phyloP scores from a whole-genome alignment of 305 asterid species.

The Fraxinus ornus region DNA sequence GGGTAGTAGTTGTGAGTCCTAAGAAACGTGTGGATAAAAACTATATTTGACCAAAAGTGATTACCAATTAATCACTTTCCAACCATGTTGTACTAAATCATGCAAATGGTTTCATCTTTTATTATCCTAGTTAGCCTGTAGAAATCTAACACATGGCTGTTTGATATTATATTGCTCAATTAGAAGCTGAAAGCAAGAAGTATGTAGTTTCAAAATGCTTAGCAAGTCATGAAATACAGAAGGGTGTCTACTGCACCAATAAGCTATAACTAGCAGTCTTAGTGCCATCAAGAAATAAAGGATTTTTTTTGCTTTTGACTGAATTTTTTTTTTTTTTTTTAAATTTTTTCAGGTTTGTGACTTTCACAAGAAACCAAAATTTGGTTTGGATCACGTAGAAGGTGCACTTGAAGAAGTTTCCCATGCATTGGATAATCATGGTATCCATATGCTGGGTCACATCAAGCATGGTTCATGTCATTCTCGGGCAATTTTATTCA shows the following conservation, averaged over 20 bases:
- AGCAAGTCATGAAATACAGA: neutral
- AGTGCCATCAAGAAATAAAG: neutral
- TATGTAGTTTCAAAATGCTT: conserved; percentile 15
- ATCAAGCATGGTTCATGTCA: conserved; percentile 75
- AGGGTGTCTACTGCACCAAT: neutral
- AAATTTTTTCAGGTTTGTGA: conserved; percentile 56
- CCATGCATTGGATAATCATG: conserved; percentile 68
- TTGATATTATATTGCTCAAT: neutral
- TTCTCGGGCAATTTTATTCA: conserved; percentile 83
- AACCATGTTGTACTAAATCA: neutral
- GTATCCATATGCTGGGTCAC: conserved; percentile 81
- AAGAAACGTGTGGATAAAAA: neutral
- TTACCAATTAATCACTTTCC: neutral
- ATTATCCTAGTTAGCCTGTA: neutral
- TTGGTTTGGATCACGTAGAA: conserved; percentile 49
- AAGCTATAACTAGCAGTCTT: conserved; percentile 3
- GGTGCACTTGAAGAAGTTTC: conserved; percentile 80
- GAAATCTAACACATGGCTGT: neutral
- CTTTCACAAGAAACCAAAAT: conserved; percentile 58
- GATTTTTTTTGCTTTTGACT: conserved; percentile 1
- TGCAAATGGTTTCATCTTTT: neutral
- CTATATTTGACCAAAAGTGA: neutral
- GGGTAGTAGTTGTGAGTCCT: neutral
- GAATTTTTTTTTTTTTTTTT: neutral
- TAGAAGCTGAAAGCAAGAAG: neutral